Conservation (phyloP, 768 basidiomycete genomes). For the Porphyrellus cyaneotinctus region DNA sequence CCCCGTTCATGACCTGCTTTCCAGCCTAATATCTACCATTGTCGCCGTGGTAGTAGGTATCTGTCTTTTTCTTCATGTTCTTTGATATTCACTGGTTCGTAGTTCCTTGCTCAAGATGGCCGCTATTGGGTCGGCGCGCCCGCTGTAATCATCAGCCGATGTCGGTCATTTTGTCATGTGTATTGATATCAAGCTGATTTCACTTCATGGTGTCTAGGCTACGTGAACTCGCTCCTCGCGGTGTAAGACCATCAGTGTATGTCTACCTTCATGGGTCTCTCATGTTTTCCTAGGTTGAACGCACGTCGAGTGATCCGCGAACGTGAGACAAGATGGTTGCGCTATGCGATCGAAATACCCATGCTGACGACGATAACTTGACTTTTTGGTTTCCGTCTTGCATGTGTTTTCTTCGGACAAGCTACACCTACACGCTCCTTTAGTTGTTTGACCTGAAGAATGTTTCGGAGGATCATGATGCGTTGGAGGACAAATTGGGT, state of each 20-base stretch:
- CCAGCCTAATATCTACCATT: conserved; percentile 8
- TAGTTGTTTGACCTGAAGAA: neutral
- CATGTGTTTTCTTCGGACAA: too few species aligned
- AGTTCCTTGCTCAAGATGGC: conserved; percentile 6
- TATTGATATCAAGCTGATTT: neutral
- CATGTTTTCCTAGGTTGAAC: conserved; percentile 1
- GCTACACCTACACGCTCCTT: too few species aligned
- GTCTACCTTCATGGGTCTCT: neutral
- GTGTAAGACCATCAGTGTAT: neutral
- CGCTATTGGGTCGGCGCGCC: conserved; percentile 13
- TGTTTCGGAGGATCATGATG: neutral
- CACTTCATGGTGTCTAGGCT: neutral
- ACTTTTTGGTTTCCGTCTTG: neutral
- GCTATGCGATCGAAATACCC: conserved; percentile 5
- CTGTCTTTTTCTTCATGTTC: accelerated
- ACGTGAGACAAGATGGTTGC: conserved; percentile 3
- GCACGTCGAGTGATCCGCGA: conserved; percentile 7
- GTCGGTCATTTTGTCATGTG: neutral
- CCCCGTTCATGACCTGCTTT: neutral
- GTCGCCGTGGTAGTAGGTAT: conserved; percentile 8
- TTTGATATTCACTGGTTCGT: neutral
- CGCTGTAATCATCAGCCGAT: conserved; percentile 7
- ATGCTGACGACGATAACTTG: neutral
- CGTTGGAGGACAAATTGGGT: neutral
- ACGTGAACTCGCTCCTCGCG: conserved; percentile 11